phyloP scores from a whole-genome alignment of 2,329 filamentous ascomycete species.

The Penicillium psychrosexuale region DNA sequence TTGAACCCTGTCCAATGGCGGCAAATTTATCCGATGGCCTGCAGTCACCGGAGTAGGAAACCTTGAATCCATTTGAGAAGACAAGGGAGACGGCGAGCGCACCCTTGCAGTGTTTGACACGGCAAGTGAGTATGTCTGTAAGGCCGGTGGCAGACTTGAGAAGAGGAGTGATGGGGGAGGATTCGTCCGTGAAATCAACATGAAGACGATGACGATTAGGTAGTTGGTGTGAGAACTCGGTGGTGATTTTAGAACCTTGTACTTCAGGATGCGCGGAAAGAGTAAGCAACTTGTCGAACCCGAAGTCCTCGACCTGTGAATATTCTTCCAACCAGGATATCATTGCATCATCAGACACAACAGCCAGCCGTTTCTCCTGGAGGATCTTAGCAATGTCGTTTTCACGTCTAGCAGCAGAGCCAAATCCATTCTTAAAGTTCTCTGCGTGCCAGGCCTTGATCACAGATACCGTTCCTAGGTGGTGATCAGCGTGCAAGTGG shows the following conservation, averaged over 20 bases:
- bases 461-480: constrained; percentile 78
- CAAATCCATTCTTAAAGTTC: constrained; percentile 41
- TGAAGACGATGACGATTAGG: constrained; percentile 21
- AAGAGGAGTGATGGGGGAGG: constrained; percentile 34
- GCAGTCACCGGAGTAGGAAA: constrained; percentile 93
- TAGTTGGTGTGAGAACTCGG: constrained; percentile 31
- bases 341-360: constrained; percentile 71
- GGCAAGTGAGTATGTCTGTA: constrained; percentile 61
- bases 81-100: constrained; percentile 74
- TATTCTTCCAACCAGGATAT: constrained; percentile 76
- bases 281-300: constrained; percentile 58
- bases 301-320: constrained; percentile 71
- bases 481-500: constrained; percentile 94
- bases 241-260: constrained; percentile 18
- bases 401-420: constrained; percentile 41
- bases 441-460: constrained; percentile 74
- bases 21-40: constrained; percentile 71
- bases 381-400: constrained; percentile 37
- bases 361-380: constrained; percentile 50
- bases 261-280: constrained; percentile 40
- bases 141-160: constrained; percentile 59
- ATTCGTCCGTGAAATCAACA: constrained; percentile 28
- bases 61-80: constrained; percentile 75
- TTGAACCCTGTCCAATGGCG: constrained; percentile 67
- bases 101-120: constrained; percentile 74